Conservation (phyloP, 176 grass and related monocot species). For the Oryza officinalis region DNA sequence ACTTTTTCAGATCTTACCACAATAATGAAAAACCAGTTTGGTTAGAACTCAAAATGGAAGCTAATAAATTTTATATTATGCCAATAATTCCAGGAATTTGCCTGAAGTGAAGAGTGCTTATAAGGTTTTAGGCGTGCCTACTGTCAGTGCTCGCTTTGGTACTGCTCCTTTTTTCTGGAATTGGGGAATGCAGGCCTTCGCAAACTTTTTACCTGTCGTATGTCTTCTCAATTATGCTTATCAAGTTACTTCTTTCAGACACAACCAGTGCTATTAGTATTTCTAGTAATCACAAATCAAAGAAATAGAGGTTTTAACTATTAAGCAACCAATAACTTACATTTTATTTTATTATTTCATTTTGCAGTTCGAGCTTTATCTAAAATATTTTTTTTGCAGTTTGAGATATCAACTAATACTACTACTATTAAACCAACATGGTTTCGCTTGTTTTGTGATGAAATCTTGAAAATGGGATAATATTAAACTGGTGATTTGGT, state of each 20-base stretch:
- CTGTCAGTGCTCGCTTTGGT: conserved; percentile 92
- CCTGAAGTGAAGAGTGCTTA: conserved; percentile 85
- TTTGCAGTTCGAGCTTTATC: no score
- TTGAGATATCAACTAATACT: not conserved
- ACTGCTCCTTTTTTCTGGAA: conserved; percentile 98
- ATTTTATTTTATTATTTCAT: no score
- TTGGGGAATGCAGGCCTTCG: conserved; percentile 95
- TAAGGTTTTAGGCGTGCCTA: conserved; percentile 85
- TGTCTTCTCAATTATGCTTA: conserved; percentile 33
- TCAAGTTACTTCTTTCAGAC: conserved; percentile 1
- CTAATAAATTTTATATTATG: not conserved
- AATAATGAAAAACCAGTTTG: not conserved
- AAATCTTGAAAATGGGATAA: conserved; percentile 24
- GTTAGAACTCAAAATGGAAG: not conserved
- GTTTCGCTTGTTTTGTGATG: not conserved
- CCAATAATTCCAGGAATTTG: conserved; percentile 74
- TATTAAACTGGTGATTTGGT: conserved; percentile 9
- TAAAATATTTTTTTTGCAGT: not conserved
- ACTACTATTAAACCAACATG: conserved; percentile 20
- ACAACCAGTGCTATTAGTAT: not conserved
- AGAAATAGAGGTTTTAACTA: not conserved
- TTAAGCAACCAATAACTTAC: not conserved
- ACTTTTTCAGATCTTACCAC: conserved; percentile 1
- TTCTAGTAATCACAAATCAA: not conserved
- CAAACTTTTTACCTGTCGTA: conserved; percentile 77